Evolutionary conservation across 495 filamentous ascomycete genomes (phyloP), one percentile per base, ranked within the genome.

Genomic region (Oleoguttula mirabilis): DNA sequence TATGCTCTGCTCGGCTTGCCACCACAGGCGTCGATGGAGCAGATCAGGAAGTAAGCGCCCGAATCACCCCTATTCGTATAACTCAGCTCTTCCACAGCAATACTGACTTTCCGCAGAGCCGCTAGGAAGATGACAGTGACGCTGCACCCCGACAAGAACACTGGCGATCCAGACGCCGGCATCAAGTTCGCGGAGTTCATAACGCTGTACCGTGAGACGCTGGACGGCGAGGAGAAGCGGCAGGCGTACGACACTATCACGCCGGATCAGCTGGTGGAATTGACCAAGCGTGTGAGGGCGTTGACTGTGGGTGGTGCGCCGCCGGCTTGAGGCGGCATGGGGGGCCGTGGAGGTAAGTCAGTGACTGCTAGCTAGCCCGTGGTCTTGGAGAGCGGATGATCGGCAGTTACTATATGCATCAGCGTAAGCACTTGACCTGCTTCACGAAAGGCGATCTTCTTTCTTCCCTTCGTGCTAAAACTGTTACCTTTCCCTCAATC

Each of bases 231-330:
- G 41, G 22, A 44, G 41, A 44, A 25, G 21, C 20, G 41, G 4
- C 14, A 15, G 31, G 21, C 32, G 5, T 44, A 44, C 33, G 41
- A 44, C 23, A 44, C 27, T 15, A 44, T 44, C 33, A 36, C 41
- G 12, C 21, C 11, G 3, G 41, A 44, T 25, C 21, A 44, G 41
- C 33, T 44, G 4, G 17, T 25, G 32, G 11, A 37, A n/a, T 32
- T 44, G 11, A 44, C 20, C 3, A 28, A 32, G n/a, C 23, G 38
- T 16, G 38, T 41, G 23, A 7, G 25, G 24, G 3, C 10, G 38
- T 23, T 41, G 38, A 32, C 38, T n/a, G 31, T 32, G 24, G 23
- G 16, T 21, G 12, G 12, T 10, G 15, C 10, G 21, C n/a, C 8
- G 38, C 15, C 2, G 4, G 15, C 36, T n/a, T 39, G 36, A 20